These are phyloP conservation scores for Schizosaccharomyces osmophilus DNA, from an alignment of 805 yeast genomes.

Conservation along the genomic window DNA sequence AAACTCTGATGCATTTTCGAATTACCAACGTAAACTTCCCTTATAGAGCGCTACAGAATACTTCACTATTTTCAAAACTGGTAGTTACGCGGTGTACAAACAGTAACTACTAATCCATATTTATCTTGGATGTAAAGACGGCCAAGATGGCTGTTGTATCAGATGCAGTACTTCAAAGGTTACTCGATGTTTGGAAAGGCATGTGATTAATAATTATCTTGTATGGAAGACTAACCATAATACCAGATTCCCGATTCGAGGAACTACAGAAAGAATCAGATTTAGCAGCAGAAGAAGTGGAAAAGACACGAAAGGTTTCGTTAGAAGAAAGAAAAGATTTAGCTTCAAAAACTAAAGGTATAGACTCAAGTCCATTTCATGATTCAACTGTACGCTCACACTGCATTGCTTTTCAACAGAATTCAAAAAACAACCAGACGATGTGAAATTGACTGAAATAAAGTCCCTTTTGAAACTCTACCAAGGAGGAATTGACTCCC, in stretches of 20 bases:
- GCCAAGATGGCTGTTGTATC: neutral
- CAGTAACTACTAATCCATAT: neutral
- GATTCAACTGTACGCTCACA: neutral
- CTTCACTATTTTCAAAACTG: too few relatives aligned
- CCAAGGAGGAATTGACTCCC: constrained; percentile 65
- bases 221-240: neutral
- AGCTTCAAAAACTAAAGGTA: constrained; percentile 52
- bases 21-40: too few relatives aligned
- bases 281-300: constrained; percentile 44
- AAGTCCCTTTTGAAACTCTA: constrained; percentile 49
- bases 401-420: constrained; percentile 11
- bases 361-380: neutral
- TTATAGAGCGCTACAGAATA: too few relatives aligned
- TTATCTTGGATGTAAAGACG: neutral
- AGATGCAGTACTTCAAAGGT: neutral
- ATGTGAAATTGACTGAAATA: constrained; percentile 38
- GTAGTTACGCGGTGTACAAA: neutral
- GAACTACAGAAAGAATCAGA: constrained; percentile 50
- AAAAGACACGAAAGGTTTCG: constrained; percentile 43
- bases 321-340: constrained; percentile 47
- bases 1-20: too few relatives aligned
- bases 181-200: neutral
- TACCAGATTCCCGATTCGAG: constrained; percentile 35
- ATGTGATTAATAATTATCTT: neutral
- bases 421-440: constrained; percentile 48